Base-by-base conservation (phyloP, 345 rosid species). In the Euphorbia pulcherrima region DNA sequence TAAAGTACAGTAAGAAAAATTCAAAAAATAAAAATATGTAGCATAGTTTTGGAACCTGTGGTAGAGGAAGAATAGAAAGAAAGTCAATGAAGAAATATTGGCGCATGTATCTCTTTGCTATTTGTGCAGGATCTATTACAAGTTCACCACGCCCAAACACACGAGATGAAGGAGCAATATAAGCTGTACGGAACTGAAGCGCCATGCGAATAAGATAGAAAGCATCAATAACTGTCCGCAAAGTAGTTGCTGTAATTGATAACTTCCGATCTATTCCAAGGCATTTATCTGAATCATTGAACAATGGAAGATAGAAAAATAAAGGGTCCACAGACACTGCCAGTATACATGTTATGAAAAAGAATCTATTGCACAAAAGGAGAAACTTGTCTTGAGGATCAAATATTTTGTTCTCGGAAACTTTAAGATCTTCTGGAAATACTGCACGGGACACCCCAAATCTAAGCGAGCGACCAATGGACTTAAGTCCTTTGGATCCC, bases 131-230 rank as follows among this genome's bases (percentile, higher is more conserved):
- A 67, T 91, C 95, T 21, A 89, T 91, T 68, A 94, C 99, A 76
- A 91, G 96, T 82, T 91, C 99, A 14, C 99, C 99, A 4, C 99
- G 83, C 47, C 99, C 99, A 60, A 94, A 94, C 65, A 91, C 96
- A 68, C 96, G 90, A 63, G 99, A 94, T 72, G 97, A 91, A 33
- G 97, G 99, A 1, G 97, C 97, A 20, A 94, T 88, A 77, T 85
- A 94, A 72, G 96, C 99, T 37, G 99, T 94, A 68, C 97, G 92
- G 78, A 94, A 94, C 83, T 82, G 96, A 29, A 94, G 90, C 70
- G 84, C 87, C 90, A 94, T 94, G 70, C 76, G 99, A 24, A 89
- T 72, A 73, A 94, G 96, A 80, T 94, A 94, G 81, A 90, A 91
- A 51, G 17, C 79, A 89, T 94, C 99, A 27, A 88, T 48, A 21